These are phyloP conservation scores for Beauveria sp. DNA, from an alignment of 2,329 filamentous ascomycete species.

Conservation along the genomic window DNA sequence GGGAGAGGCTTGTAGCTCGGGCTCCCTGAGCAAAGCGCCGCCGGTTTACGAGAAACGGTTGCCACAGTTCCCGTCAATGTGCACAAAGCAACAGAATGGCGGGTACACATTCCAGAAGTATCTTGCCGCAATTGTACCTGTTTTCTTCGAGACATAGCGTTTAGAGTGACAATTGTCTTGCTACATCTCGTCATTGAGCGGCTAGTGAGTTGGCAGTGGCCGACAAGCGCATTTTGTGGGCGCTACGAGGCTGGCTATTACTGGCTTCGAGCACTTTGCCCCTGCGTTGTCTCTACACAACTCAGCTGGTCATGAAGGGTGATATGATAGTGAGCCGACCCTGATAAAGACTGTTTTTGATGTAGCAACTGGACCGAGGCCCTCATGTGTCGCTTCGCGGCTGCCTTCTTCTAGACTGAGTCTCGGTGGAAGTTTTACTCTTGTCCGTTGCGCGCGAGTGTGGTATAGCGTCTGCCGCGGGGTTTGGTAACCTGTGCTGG, in stretches of 20 bases:
- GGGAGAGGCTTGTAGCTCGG: no score
- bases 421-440: neutral
- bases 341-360: neutral
- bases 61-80: neutral
- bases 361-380: neutral
- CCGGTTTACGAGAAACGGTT: neutral
- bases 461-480: neutral
- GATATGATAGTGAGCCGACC: neutral
- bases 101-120: neutral
- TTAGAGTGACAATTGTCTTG: constrained; percentile 1
- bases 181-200: neutral
- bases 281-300: neutral
- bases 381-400: neutral
- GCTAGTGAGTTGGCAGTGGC: constrained; percentile 3
- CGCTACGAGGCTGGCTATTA: constrained; percentile 1
- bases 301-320: neutral
- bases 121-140: neutral
- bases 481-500: neutral
- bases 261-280: neutral
- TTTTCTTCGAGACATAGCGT: neutral
- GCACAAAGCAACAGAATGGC: neutral
- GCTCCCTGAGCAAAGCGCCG: no score
- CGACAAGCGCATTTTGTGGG: constrained; percentile 4
- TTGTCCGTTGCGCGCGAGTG: neutral
- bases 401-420: neutral